These are phyloP conservation scores for sweet orange (Citrus sinensis) DNA, from an alignment of 345 rosid genomes.

Conservation along the genomic window DVS_A1.0 CM039162.1:13096001-13096500, in stretches of 20 bases:
- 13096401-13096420: not conserved
- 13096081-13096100: conserved; percentile 82
- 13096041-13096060: conserved; percentile 74
- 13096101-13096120: conserved; percentile 88
- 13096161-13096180: conserved; percentile 75
- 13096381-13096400: not conserved
- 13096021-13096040: conserved; percentile 88
- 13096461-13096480: not conserved
- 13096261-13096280: not conserved
- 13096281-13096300: not conserved
- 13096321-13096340: not conserved
- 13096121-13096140: conserved; percentile 96
- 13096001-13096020: conserved; percentile 32
- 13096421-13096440: not conserved
- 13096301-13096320: not conserved
- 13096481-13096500: conserved; percentile 9
- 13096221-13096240: too few species aligned
- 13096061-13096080: conserved; percentile 85
- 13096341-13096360: not conserved
- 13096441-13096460: not conserved
- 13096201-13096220: conserved; percentile 75
- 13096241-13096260: too few species aligned
- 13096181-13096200: conserved; percentile 79
- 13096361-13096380: not conserved
- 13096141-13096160: conserved; percentile 85